These are phyloP conservation scores for Hypoxylon sp. DNA, from an alignment of 2,329 filamentous ascomycete species.

Conservation along the genomic window DNA sequence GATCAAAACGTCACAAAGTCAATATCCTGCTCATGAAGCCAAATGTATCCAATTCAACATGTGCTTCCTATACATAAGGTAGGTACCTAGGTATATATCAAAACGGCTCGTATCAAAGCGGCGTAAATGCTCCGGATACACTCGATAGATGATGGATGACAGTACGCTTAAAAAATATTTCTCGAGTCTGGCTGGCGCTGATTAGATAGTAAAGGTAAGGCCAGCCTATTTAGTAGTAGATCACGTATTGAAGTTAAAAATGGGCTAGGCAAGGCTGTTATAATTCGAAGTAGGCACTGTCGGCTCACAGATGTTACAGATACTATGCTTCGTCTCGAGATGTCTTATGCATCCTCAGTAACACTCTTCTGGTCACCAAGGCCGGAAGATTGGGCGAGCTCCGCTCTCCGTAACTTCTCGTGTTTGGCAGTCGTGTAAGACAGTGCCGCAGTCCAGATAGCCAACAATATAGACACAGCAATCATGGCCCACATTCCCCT, in stretches of 20 bases:
- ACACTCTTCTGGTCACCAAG: slow-evolving; percentile 18
- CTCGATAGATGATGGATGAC: not conserved
- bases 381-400: slow-evolving; percentile 28
- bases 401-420: slow-evolving; percentile 51
- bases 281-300: not conserved
- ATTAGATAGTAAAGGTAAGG: not conserved
- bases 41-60: not conserved
- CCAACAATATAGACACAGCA: slow-evolving; percentile 69
- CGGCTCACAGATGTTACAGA: not conserved
- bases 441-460: slow-evolving; percentile 69
- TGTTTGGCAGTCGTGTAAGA: slow-evolving; percentile 60
- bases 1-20: not conserved
- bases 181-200: not conserved
- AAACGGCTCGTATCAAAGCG: not conserved
- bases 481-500: slow-evolving; percentile 83
- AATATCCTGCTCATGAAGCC: not conserved
- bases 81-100: no score
- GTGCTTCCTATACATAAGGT: not conserved
- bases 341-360: slow-evolving; percentile 27
- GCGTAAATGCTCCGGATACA: not conserved
- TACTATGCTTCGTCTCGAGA: not conserved
- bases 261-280: not conserved
- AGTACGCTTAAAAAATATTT: not conserved
- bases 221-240: not conserved
- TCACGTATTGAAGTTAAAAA: not conserved